Evolutionary conservation across 2,329 filamentous ascomycete genomes (phyloP).

Genomic region (Phialophora tarda): DNA sequence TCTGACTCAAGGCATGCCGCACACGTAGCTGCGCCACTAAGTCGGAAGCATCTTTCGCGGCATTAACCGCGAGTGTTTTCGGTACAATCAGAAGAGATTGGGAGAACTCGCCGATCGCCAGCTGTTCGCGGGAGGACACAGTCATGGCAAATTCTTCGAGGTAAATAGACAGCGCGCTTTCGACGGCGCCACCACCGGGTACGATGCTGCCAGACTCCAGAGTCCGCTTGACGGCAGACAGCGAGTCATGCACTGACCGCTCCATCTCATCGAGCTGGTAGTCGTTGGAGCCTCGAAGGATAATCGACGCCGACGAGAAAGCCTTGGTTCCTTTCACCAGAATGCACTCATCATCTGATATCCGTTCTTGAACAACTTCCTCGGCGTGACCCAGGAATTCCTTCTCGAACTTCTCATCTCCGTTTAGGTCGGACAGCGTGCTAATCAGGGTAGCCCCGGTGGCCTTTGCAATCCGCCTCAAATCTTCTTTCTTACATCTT

Average conservation of each 20-base stretch:
- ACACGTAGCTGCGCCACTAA: conserved; percentile 94
- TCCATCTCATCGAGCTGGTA: conserved; percentile 99
- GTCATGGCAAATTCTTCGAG: conserved; percentile 98
- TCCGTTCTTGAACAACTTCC: conserved; percentile 96
- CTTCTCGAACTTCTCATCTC: conserved; percentile 93
- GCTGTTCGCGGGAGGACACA: conserved; percentile 93
- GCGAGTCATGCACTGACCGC: conserved; percentile 93
- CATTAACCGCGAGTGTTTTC: conserved; percentile 95
- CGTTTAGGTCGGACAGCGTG: conserved; percentile 93
- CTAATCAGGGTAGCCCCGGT: conserved; percentile 92
- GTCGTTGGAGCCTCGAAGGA: conserved; percentile 93
- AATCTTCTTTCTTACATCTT: conserved; percentile 97
- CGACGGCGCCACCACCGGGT: conserved; percentile 92
- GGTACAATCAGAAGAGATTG: conserved; percentile 92
- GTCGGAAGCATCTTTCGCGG: conserved; percentile 93
- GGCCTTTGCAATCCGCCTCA: conserved; percentile 92
- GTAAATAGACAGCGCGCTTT: conserved; percentile 99
- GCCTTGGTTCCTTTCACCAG: conserved; percentile 94
- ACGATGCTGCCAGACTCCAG: conserved; percentile 97
- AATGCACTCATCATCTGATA: conserved; percentile 98
- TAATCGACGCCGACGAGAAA: conserved; percentile 91
- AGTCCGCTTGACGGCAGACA: conserved; percentile 96
- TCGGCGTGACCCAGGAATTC: conserved; percentile 89
- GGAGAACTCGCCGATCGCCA: conserved; percentile 96
- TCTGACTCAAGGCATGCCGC: conserved; percentile 90